Conservation (phyloP, 805 yeast genomes). For the Saturnispora gosingensis region DNA sequence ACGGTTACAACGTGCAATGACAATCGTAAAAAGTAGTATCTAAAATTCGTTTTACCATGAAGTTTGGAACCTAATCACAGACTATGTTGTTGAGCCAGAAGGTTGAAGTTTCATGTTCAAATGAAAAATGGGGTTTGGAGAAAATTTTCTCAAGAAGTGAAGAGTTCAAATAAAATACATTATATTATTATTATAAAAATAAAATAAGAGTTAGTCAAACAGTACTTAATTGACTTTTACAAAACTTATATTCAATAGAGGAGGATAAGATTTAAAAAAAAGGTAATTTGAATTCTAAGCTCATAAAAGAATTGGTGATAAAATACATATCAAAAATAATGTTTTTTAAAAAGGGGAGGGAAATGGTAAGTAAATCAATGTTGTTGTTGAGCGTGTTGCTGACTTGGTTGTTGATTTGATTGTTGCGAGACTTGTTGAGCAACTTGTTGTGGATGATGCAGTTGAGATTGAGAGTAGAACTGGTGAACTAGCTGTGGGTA, state of each 20-base stretch:
- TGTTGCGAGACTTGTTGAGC: not conserved
- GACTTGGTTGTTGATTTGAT: not conserved
- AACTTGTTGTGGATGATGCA: not conserved
- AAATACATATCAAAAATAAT: not conserved
- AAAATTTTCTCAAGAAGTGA: not conserved
- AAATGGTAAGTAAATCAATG: not conserved
- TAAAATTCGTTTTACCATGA: constrained; percentile 1
- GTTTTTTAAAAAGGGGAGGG: not conserved
- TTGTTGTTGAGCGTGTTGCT: constrained; percentile 6
- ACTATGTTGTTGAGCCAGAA: not conserved
- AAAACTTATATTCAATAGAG: not conserved
- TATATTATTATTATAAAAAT: not conserved
- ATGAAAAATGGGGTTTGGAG: too few relatives aligned
- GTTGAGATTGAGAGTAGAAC: not conserved
- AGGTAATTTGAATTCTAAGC: not conserved
- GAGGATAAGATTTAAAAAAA: not conserved
- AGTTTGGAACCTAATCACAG: not conserved
- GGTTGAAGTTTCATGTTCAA: constrained; percentile 4
- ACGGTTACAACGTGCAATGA: not conserved
- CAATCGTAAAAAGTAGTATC: not conserved
- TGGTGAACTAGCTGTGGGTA: constrained; percentile 4
- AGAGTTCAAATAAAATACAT: not conserved
- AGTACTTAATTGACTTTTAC: not conserved
- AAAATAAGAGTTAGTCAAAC: not conserved
- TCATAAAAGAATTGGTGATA: not conserved